Evolutionary conservation across 768 basidiomycete genomes (phyloP).

Genomic region (Calocybe indica): DNA sequence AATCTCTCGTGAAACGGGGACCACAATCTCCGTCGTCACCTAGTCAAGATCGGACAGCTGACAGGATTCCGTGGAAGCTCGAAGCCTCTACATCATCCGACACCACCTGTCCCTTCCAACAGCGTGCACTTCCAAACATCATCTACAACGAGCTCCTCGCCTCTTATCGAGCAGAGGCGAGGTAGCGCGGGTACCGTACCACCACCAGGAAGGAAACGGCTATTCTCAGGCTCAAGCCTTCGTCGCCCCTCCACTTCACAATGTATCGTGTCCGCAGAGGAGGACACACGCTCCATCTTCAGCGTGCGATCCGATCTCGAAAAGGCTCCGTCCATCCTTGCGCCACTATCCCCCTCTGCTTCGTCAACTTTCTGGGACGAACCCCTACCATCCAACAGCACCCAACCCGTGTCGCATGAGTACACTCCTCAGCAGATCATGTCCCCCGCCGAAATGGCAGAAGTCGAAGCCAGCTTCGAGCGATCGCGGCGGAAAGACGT

Average conservation of each 20-base stretch:
- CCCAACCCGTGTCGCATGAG: constrained; percentile 27
- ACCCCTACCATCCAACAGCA: constrained; percentile 23
- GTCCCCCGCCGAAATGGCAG: constrained; percentile 59
- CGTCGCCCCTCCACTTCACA: constrained; percentile 49
- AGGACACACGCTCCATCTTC: constrained; percentile 51
- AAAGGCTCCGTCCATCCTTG: constrained; percentile 19
- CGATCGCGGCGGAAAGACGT: constrained; percentile 5
- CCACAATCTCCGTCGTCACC: no score
- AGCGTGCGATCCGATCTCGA: constrained; percentile 45
- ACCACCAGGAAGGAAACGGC: constrained; percentile 40
- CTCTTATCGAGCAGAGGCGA: constrained; percentile 16
- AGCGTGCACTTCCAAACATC: no score
- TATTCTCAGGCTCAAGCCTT: constrained; percentile 55
- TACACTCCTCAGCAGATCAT: constrained; percentile 62
- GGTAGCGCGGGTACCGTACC: constrained; percentile 20
- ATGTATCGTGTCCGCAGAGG: constrained; percentile 29
- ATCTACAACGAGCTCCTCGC: neutral
- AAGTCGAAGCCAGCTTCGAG: constrained; percentile 49
- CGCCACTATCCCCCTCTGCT: constrained; percentile 16
- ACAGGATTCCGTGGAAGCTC: no score
- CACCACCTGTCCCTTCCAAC: no score
- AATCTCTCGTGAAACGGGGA: constrained; percentile 28
- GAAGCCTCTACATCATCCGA: no score
- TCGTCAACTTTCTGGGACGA: constrained; percentile 47
- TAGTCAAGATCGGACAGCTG: no score